These are phyloP conservation scores for Striga hermonthica DNA, from an alignment of 305 asterid genomes.

Conservation along the genomic window DNA sequence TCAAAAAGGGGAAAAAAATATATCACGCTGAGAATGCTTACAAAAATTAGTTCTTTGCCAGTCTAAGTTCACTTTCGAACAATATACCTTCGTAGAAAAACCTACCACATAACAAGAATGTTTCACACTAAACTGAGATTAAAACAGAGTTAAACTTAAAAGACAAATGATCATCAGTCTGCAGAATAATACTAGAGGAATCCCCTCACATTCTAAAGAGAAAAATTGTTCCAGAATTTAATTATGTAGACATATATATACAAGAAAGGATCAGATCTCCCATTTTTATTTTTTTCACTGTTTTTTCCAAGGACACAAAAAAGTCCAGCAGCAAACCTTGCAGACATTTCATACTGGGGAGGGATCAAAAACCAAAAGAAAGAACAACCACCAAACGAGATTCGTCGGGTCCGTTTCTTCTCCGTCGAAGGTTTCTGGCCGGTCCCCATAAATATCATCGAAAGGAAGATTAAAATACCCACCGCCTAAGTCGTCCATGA, in stretches of 20 bases:
- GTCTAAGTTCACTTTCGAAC: no score
- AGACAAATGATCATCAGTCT: no score
- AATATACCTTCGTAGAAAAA: no score
- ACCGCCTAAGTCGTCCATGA: constrained; percentile 64
- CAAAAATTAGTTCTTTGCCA: no score
- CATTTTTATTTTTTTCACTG: background rate
- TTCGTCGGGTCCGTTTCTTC: constrained; percentile 43
- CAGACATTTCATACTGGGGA: no score
- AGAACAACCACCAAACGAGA: constrained; percentile 44
- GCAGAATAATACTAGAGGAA: background rate
- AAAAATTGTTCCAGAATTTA: constrained; percentile 27
- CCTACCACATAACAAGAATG: background rate
- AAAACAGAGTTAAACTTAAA: background rate
- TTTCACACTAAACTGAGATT: background rate
- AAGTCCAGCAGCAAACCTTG: no score
- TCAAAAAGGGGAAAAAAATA: no score
- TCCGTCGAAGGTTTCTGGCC: constrained; percentile 32
- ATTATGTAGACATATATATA: constrained; percentile 41
- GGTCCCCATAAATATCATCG: constrained; percentile 45
- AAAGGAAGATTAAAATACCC: constrained; percentile 73
- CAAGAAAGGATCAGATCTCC: constrained; percentile 51
- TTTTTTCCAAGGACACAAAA: constrained; percentile 2
- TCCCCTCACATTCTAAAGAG: constrained; percentile 28
- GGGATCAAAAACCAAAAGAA: constrained; percentile 1
- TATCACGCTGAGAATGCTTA: no score